phyloP scores from a whole-genome alignment of 1,284 basidiomycete genomes.

The Thecaphora frezii region DNA sequence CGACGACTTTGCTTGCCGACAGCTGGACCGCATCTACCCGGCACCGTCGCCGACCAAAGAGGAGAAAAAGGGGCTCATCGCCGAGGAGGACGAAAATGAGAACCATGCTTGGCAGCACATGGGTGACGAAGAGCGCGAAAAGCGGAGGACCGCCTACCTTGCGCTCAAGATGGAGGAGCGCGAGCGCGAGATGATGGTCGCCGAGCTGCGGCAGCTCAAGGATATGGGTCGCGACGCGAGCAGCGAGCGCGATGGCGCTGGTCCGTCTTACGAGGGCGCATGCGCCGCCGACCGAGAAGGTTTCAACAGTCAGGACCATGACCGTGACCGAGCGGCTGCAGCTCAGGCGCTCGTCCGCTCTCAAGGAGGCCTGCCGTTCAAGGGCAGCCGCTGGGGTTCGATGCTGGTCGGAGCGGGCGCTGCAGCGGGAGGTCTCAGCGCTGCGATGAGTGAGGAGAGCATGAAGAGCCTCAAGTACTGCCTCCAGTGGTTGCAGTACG shows the following conservation, averaged over 20 bases:
- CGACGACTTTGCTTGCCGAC: constrained; percentile 84
- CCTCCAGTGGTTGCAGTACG: constrained; percentile 83
- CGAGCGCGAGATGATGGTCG: constrained; percentile 40
- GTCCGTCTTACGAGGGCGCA: neutral
- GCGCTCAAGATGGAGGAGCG: constrained; percentile 44
- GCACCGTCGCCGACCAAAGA: constrained; percentile 34
- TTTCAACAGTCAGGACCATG: constrained; percentile 1
- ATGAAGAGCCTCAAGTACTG: constrained; percentile 84
- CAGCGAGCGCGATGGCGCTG: neutral
- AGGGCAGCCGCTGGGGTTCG: constrained; percentile 72
- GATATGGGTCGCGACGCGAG: constrained; percentile 14
- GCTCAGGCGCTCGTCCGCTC: constrained; percentile 46
- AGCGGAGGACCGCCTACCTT: constrained; percentile 39
- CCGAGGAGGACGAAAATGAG: constrained; percentile 41
- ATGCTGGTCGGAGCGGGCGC: constrained; percentile 80
- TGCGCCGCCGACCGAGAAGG: neutral
- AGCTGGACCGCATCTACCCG: constrained; percentile 69
- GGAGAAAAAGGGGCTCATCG: constrained; percentile 38
- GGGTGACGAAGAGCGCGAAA: constrained; percentile 40
- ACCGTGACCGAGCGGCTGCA: constrained; percentile 6
- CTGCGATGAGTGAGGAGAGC: constrained; percentile 84
- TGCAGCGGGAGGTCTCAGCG: constrained; percentile 69
- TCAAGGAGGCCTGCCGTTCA: constrained; percentile 4
- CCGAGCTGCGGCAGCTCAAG: constrained; percentile 40
- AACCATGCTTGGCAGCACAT: constrained; percentile 43